phyloP scores from a whole-genome alignment of 1,284 basidiomycete genomes.

The Pseudozyma pruni region DNA sequence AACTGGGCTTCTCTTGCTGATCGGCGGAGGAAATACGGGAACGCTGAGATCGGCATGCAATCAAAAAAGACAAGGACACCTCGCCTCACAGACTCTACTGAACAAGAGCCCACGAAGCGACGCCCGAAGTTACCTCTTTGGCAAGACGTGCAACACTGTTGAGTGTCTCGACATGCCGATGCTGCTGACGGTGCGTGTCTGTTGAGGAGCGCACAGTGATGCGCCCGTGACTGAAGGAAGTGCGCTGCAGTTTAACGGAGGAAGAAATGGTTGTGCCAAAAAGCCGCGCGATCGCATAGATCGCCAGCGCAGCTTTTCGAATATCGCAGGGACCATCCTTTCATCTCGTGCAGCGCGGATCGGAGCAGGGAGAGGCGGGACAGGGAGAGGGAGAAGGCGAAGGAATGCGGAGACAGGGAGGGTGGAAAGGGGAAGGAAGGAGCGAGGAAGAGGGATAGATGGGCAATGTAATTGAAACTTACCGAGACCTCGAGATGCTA shows the following conservation, averaged over 20 bases:
- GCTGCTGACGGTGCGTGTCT: constrained; percentile 4
- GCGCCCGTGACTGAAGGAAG: not conserved
- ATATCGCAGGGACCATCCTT: not conserved
- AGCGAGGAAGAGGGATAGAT: not conserved
- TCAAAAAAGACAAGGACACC: constrained; percentile 24
- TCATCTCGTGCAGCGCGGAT: constrained; percentile 10
- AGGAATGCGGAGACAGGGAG: constrained; percentile 1
- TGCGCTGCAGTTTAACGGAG: not conserved
- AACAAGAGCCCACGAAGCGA: constrained; percentile 4
- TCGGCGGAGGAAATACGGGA: constrained; percentile 6
- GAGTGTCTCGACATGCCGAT: constrained; percentile 42
- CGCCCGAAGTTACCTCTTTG: constrained; percentile 34
- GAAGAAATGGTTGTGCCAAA: constrained; percentile 9
- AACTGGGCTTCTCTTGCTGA: constrained; percentile 40
- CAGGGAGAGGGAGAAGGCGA: not conserved
- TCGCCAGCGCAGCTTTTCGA: constrained; percentile 4
- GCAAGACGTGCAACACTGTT: constrained; percentile 40
- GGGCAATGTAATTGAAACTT: constrained; percentile 77
- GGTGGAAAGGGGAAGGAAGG: constrained; percentile 1
- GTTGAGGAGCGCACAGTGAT: constrained; percentile 1
- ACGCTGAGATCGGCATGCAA: constrained; percentile 35
- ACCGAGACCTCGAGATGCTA: constrained; percentile 99
- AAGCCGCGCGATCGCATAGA: constrained; percentile 5
- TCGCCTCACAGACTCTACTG: constrained; percentile 7
- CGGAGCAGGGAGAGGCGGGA: not conserved